Evolutionary conservation across 1,284 basidiomycete genomes (phyloP), one percentile per base, ranked within the genome.

Genomic region (Fomitiporia mediterranea): DNA sequence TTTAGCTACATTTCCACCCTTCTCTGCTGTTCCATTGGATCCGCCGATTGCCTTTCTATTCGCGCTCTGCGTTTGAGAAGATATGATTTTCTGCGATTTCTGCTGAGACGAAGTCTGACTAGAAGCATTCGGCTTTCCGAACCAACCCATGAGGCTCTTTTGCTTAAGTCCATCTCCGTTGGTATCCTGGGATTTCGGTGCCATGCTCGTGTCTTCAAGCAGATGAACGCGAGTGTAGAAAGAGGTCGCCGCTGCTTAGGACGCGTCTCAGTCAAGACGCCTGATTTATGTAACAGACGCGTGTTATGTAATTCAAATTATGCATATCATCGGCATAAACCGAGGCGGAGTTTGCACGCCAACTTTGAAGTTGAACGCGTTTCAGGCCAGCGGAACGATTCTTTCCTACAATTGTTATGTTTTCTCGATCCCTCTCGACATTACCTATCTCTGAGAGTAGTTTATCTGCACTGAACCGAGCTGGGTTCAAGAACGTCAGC

Each of bases 111-210:
- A 7, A 11, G 42, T 40, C 23, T 51, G 21, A 13, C 30, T 25
- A 3, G 57, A 37, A 51, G 38, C 21, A 21, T 48, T 8, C 9
- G 52, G 52, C 55, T 85, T 87, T 0, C 71, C 71, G 62, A 89
- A 86, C 69, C 81, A 89, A 7, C 82, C 79, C 69, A 83, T 83
- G 5, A 89, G 74, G 63, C 83, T 88, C 65, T 88, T 89, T 67
- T 89, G 86, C 63, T 85, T 89, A 69, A 81, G 69, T 5, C 53
- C 50, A 21, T 53, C 23, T n/a, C 38, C 52, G 21, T 30, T 37
- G 2, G 44, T 17, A 23, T 27, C 27, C 17, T 58, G 51, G 27
- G 44, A 42, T 21, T 58, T 58, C 32, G 51, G 37, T 9, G 57
- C 57, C 57, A 58, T 58, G 35, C 17, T 17, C 27, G 30, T 3